Conservation (phyloP, 352 stramenopile genomes). For the Phytopythium delawarense region DNA sequence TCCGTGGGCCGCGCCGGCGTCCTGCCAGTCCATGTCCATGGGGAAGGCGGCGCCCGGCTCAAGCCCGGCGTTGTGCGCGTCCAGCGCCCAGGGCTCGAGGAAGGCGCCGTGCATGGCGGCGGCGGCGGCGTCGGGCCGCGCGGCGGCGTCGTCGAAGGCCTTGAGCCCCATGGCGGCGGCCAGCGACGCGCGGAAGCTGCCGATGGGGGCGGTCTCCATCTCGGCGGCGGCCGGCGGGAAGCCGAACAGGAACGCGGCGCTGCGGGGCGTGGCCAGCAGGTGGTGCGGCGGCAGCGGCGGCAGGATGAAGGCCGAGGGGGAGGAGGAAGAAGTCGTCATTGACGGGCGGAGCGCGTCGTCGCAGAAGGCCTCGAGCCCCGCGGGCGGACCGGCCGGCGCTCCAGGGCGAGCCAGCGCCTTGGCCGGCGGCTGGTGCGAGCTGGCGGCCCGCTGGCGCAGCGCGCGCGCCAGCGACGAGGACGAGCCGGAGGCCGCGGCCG, state of each 20-base stretch:
- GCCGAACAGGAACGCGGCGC: conserved; percentile 5
- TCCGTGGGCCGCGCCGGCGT: conserved; percentile 11
- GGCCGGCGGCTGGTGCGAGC: conserved; percentile 36
- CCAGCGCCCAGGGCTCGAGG: conserved; percentile 64
- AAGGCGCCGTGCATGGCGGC: conserved; percentile 40
- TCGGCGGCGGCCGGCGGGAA: conserved; percentile 6
- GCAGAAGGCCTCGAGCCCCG: conserved; percentile 48
- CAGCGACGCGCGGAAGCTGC: conserved; percentile 30
- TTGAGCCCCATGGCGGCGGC: conserved; percentile 16
- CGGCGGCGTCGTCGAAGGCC: conserved; percentile 20
- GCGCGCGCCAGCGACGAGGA: not conserved
- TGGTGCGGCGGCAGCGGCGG: conserved; percentile 41
- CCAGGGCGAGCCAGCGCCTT: conserved; percentile 46
- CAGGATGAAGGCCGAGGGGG: conserved; percentile 34
- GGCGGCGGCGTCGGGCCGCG: conserved; percentile 14
- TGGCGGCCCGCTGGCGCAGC: not conserved
- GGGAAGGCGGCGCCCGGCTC: conserved; percentile 31
- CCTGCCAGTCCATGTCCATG: conserved; percentile 55
- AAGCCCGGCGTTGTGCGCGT: conserved; percentile 43
- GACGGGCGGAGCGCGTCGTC: conserved; percentile 25
- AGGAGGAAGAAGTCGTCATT: not conserved
- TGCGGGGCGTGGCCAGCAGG: conserved; percentile 28
- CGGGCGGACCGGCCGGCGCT: conserved; percentile 13
- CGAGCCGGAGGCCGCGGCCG: conserved; percentile 15
- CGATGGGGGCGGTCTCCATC: conserved; percentile 12